Percentiles rank a stretch among this genome's conserved stretches.
Conservation (phyloP, 2,329 filamentous ascomycete species). For the Alternaria triticimaculans region DNA sequence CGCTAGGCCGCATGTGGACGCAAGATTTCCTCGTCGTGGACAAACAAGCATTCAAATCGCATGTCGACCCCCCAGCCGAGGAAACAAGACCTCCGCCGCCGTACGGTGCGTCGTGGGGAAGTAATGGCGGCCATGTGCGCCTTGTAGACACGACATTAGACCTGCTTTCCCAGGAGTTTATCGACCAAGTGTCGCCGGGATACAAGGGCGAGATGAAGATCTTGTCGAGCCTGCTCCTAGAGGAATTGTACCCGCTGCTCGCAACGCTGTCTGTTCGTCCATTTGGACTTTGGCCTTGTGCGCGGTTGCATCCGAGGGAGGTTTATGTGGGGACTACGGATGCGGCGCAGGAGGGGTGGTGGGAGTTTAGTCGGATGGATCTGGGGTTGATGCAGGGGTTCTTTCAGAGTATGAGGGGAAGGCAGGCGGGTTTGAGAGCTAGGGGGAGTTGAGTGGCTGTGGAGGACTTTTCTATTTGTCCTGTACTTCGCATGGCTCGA, state of each 20-base stretch:
- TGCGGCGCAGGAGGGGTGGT: slow-evolving; percentile 16
- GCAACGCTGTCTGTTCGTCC: slow-evolving; percentile 8
- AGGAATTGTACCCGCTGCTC: slow-evolving; percentile 1
- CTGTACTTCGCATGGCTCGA: no score
- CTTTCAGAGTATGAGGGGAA: slow-evolving; percentile 3
- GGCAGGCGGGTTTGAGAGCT: neutral
- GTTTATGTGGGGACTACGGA: slow-evolving; percentile 23
- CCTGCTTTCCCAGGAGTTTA: neutral
- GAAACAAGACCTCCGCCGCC: neutral
- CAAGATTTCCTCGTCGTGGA: slow-evolving; percentile 25
- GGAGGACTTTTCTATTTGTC: no score
- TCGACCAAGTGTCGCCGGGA: neutral
- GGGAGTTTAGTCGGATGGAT: slow-evolving; percentile 16
- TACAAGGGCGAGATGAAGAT: neutral
- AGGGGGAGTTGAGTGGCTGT: neutral
- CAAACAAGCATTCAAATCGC: slow-evolving; percentile 11
- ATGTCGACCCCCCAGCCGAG: slow-evolving; percentile 1
- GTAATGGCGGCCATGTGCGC: neutral
- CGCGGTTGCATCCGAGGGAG: slow-evolving; percentile 17
- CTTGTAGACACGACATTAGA: neutral
- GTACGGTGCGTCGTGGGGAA: neutral
- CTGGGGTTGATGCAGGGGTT: neutral
- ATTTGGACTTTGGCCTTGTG: slow-evolving; percentile 17
- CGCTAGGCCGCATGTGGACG: slow-evolving; percentile 17
- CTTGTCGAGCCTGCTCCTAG: neutral